phyloP scores from a whole-genome alignment of 257 asterid species.

The Anisodus acutangulus region DNA sequence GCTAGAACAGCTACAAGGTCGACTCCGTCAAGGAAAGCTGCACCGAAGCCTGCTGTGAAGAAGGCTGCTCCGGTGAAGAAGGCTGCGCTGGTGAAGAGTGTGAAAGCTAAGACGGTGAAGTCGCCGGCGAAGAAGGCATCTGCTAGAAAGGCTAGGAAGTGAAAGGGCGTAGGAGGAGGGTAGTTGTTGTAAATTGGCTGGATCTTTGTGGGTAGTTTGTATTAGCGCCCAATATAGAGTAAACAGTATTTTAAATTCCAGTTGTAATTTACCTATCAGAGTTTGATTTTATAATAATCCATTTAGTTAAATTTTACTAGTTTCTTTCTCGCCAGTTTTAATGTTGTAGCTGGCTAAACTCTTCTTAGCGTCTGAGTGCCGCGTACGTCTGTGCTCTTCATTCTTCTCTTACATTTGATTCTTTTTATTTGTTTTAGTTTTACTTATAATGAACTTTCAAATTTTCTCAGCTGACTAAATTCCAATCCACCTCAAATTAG shows the following conservation, averaged over 20 bases:
- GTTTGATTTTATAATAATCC: slow-evolving; percentile 7
- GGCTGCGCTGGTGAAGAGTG: slow-evolving; percentile 40
- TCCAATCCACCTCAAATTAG: no score
- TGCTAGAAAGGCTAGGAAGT: slow-evolving; percentile 48
- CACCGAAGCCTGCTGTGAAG: slow-evolving; percentile 15
- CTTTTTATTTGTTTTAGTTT: no score
- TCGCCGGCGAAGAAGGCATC: slow-evolving; percentile 32
- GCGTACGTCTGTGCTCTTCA: no score
- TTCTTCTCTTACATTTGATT: no score
- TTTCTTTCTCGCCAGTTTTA: no score
- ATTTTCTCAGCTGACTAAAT: no score
- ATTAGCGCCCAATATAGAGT: slow-evolving; percentile 24
- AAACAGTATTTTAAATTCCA: slow-evolving; percentile 15
- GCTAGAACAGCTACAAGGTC: slow-evolving; percentile 29
- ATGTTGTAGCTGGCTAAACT: no score
- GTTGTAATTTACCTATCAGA: background rate
- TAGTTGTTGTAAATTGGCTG: slow-evolving; percentile 49
- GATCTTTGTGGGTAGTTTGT: slow-evolving; percentile 40
- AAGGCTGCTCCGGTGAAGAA: slow-evolving; percentile 36
- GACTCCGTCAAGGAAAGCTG: slow-evolving; percentile 26
- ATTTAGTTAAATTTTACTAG: no score
- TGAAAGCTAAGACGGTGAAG: slow-evolving; percentile 25
- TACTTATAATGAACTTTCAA: no score
- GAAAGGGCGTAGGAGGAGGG: slow-evolving; percentile 39
- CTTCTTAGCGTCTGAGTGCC: no score